Base-by-base conservation (phyloP, 2,329 filamentous ascomycete species). In the Xylogone sp. region DNA sequence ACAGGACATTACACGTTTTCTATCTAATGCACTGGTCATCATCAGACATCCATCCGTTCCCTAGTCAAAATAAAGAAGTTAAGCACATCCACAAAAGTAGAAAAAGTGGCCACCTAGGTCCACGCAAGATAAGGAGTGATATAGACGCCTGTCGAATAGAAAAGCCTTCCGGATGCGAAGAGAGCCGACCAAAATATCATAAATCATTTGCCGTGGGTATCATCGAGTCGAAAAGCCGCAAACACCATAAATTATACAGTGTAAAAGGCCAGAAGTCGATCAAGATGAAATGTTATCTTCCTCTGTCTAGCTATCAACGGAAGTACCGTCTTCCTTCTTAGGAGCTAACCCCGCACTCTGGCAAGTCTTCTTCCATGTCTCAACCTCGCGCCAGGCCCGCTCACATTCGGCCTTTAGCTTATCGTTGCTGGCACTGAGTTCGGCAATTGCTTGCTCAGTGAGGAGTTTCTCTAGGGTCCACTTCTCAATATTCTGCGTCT, bases 401-500 rank as follows among this genome's bases (percentile, higher is more conserved):
- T 91, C 86, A 59, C 86, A 88, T 65, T 94, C 89, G 31, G 78
- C 77, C 74, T 93, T 93, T 56, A 93, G 80, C 71, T 92, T 94
- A 61, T 95, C 90, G 63, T 93, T 95, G 57, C 87, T 92, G 24
- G 85, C 81, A 64, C 87, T 93, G 47, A 97, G 82, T 70, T 97
- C 93, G 16, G 86, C 84, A 59, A 95, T 93, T 45, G 90, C 90
- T 67, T 94, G 89, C 71, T 95, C 90, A 0, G 89, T 93, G 39
- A 94, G 78, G 39, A 95, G 80, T 73, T 97, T 97, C 71, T 94
- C 90, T 22, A 94, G 75, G 3, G 89, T 93, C 88, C 89, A 94
- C 71, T 96, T 91, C 68, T 96, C 93, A 56, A 96, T 91, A 68
- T 96, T 96, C 58, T 94, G 88, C 16, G 88, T 83, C 68, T 96